Evolutionary conservation across 2,329 filamentous ascomycete species (phyloP).

Genomic region (Fusarium neocosmosporiellum): DNA sequence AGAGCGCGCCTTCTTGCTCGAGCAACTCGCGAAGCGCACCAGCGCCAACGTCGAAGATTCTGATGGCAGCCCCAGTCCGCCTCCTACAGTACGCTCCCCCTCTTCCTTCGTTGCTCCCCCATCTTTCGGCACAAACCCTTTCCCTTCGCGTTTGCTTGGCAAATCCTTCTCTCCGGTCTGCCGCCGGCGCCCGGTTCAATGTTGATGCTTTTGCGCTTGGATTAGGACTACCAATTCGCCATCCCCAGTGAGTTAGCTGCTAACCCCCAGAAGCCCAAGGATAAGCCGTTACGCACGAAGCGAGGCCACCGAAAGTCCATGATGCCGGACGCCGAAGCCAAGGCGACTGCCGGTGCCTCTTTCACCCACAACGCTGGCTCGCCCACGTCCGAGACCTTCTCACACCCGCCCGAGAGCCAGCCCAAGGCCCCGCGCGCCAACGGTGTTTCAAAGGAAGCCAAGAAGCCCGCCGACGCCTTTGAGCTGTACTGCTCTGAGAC

Average conservation of each 20-base stretch:
- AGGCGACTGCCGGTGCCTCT: slow-evolving; percentile 52
- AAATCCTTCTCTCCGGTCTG: slow-evolving; percentile 21
- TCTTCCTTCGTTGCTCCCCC: background rate
- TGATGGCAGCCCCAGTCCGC: slow-evolving; percentile 82
- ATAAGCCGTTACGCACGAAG: slow-evolving; percentile 81
- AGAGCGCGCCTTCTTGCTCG: slow-evolving; percentile 80
- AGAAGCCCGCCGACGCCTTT: slow-evolving; percentile 61
- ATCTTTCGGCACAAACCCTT: background rate
- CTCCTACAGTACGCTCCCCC: slow-evolving; percentile 72
- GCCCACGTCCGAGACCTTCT: slow-evolving; percentile 63
- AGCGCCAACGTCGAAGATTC: slow-evolving; percentile 81
- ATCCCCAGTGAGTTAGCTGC: slow-evolving; percentile 48
- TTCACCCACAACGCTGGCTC: slow-evolving; percentile 60
- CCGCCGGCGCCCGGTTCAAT: slow-evolving; percentile 42
- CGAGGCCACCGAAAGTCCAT: slow-evolving; percentile 74
- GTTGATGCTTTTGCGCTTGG: slow-evolving; percentile 50
- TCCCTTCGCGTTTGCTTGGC: slow-evolving; percentile 27
- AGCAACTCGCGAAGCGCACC: slow-evolving; percentile 79
- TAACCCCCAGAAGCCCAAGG: slow-evolving; percentile 71
- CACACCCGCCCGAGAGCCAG: slow-evolving; percentile 46
- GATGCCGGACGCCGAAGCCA: slow-evolving; percentile 57
- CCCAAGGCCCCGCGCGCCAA: slow-evolving; percentile 52
- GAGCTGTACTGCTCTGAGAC: slow-evolving; percentile 66
- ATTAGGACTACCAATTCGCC: slow-evolving; percentile 49
- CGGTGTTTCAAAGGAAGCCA: slow-evolving; percentile 54